These are phyloP conservation scores for Monilinia fructicola DNA, from an alignment of 2,329 filamentous ascomycete species.

Conservation along the genomic window DNA sequence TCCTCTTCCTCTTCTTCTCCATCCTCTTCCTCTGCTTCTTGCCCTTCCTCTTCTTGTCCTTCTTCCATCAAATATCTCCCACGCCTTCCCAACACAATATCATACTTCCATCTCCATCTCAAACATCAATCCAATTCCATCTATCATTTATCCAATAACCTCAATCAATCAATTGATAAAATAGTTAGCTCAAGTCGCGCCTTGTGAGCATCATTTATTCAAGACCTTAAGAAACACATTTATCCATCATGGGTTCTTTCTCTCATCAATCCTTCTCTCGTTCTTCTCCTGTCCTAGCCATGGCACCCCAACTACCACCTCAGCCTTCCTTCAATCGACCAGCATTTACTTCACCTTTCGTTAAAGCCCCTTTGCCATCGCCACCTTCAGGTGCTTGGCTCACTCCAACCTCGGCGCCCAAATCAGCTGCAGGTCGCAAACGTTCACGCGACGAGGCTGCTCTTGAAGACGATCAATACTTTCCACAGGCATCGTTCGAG, in stretches of 20 bases:
- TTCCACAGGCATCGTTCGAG: conserved; percentile 40
- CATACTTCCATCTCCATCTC: conserved; percentile 8
- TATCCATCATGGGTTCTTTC: conserved; percentile 35
- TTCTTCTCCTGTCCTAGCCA: conserved; percentile 36
- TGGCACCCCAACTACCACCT: conserved; percentile 36
- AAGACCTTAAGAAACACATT: conserved; percentile 18
- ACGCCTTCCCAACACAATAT: neutral
- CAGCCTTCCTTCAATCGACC: conserved; percentile 34
- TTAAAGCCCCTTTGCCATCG: conserved; percentile 29
- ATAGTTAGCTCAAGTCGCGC: conserved; percentile 13
- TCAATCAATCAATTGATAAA: conserved; percentile 26
- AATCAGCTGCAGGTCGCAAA: conserved; percentile 63
- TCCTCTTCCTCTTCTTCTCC: conserved; percentile 18
- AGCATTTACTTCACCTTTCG: conserved; percentile 35
- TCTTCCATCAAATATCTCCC: conserved; percentile 13
- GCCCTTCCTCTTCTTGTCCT: neutral
- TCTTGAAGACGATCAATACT: conserved; percentile 54
- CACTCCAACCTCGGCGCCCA: conserved; percentile 28
- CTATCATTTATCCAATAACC: conserved; percentile 10
- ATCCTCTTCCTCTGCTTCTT: neutral
- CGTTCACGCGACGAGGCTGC: conserved; percentile 73
- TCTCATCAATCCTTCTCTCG: conserved; percentile 33
- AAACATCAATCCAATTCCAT: conserved; percentile 9
- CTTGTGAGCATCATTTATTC: conserved; percentile 7
- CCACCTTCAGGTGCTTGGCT: conserved; percentile 34